Conservation (phyloP, 75 land plant genomes). For the Cunninghamia lanceolata region DNA sequence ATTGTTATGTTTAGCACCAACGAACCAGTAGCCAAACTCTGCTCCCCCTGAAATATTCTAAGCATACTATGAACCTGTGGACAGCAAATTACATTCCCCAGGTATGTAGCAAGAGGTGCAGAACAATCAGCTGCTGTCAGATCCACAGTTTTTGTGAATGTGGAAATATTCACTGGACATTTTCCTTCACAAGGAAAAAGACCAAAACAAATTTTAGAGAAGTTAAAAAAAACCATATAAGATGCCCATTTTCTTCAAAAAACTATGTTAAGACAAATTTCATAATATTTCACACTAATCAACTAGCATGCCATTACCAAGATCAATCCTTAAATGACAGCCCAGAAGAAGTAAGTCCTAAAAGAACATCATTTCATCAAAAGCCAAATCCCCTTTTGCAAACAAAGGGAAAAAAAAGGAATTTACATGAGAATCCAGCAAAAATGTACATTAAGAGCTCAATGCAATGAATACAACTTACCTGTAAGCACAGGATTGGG, state of each 20-base stretch:
- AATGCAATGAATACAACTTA: background rate
- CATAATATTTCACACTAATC: background rate
- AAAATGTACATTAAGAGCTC: background rate
- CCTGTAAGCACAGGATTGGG: constrained; percentile 60
- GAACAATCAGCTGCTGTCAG: constrained; percentile 88
- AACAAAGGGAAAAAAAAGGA: background rate
- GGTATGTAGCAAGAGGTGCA: constrained; percentile 66
- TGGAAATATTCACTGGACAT: constrained; percentile 71
- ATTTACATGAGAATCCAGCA: background rate
- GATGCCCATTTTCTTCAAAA: background rate
- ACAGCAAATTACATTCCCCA: constrained; percentile 95
- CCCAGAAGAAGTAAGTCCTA: background rate
- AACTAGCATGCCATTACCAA: background rate
- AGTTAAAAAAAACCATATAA: background rate
- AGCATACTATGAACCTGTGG: constrained; percentile 83
- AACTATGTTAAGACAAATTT: background rate
- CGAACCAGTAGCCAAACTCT: constrained; percentile 44
- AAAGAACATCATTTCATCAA: background rate
- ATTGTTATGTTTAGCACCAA: constrained; percentile 55
- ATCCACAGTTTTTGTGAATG: constrained; percentile 37
- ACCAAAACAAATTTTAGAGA: background rate
- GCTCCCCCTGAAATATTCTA: constrained; percentile 71
- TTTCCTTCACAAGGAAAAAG: constrained; percentile 25
- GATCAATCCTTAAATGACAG: background rate
- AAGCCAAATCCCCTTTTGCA: background rate